These are phyloP conservation scores for Cercospora zeina DNA, from an alignment of 2,329 filamentous ascomycete genomes.

Conservation along the genomic window DNA sequence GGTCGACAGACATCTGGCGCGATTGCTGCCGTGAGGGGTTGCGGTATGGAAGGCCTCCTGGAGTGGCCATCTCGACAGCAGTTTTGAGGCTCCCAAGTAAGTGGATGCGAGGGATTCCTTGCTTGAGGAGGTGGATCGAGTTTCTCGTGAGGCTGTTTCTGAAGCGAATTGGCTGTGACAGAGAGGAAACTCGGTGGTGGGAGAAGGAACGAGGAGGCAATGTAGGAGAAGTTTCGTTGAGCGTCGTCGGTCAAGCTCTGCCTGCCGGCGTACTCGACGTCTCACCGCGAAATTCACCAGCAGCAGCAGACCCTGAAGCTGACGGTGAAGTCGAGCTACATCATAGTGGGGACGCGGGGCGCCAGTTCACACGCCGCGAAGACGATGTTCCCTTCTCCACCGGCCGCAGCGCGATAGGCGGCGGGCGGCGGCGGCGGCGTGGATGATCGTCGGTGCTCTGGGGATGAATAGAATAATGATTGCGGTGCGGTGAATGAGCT, in stretches of 20 bases:
- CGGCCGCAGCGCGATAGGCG: conserved; percentile 5
- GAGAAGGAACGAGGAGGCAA: background rate
- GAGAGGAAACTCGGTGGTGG: background rate
- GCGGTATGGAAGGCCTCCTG: conserved; percentile 37
- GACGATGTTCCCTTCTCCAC: too few relatives aligned
- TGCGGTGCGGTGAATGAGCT: too few relatives aligned
- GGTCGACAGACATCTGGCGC: conserved; percentile 52
- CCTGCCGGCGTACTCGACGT: background rate
- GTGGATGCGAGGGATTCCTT: conserved; percentile 3
- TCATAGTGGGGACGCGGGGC: conserved; percentile 22
- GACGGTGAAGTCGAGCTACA: conserved; percentile 16
- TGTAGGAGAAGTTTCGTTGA: conserved; percentile 12
- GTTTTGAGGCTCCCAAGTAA: conserved; percentile 5
- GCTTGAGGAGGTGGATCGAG: background rate
- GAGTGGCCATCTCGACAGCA: conserved; percentile 15
- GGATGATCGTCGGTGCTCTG: conserved; percentile 10
- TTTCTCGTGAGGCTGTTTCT: conserved; percentile 1
- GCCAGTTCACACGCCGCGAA: conserved; percentile 5
- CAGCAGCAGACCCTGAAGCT: conserved; percentile 15
- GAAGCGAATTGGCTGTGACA: conserved; percentile 2
- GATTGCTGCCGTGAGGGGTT: conserved; percentile 44
- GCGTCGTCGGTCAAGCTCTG: conserved; percentile 10
- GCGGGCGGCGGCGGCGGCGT: background rate
- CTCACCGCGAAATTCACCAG: conserved; percentile 12
- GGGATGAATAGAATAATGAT: too few relatives aligned